Conservation (phyloP, 768 basidiomycete genomes). For the Lentinula boryana region DNA sequence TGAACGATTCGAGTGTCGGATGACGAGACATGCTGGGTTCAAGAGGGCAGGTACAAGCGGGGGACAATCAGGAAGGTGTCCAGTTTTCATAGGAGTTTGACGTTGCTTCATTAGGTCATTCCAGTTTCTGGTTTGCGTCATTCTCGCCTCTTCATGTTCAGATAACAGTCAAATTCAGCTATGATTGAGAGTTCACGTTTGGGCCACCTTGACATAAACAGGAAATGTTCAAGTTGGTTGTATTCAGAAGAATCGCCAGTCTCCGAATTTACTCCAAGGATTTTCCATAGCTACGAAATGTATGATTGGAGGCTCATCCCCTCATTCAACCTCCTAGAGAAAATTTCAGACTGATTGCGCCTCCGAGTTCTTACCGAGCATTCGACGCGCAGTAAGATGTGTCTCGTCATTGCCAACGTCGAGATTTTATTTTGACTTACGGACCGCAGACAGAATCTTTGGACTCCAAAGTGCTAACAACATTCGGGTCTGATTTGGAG, state of each 20-base stretch:
- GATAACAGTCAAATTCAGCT: not conserved
- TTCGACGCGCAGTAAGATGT: not conserved
- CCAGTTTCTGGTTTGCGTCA: not conserved
- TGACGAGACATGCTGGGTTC: constrained; percentile 22
- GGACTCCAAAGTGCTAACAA: not conserved
- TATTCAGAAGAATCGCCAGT: not conserved
- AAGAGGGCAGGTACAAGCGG: not conserved
- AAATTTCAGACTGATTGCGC: too few relatives aligned
- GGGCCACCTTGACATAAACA: not conserved
- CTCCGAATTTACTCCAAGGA: not conserved
- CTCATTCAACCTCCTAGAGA: too few relatives aligned
- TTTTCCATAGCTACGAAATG: too few relatives aligned
- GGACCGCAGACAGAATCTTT: not conserved
- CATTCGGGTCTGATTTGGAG: too few relatives aligned
- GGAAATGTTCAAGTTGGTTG: not conserved
- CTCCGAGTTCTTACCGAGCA: not conserved
- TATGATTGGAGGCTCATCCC: too few relatives aligned
- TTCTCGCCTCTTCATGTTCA: not conserved
- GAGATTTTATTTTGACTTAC: too few relatives aligned
- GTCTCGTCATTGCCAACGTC: not conserved
- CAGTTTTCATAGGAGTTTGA: not conserved
- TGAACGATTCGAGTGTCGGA: constrained; percentile 38
- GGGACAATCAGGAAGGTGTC: not conserved
- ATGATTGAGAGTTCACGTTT: too few relatives aligned
- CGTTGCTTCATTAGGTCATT: not conserved